A percentile compares a stretch with the other conserved stretches of the same genome.
phyloP scores from a whole-genome alignment of 2,329 filamentous ascomycete species.

The Pseudogymnoascus verrucosus region DNA sequence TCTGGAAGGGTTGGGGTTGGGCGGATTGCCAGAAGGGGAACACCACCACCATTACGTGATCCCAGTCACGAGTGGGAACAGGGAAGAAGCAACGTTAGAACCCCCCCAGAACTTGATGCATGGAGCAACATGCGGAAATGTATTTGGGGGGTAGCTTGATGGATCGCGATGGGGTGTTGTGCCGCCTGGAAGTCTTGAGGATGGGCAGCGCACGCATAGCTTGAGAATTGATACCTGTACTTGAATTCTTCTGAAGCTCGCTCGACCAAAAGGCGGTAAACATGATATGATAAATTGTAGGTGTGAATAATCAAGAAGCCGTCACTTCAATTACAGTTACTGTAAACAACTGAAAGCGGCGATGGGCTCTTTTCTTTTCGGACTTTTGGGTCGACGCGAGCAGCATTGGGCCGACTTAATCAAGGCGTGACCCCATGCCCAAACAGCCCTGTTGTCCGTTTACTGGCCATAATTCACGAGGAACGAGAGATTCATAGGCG shows the following conservation, averaged over 20 bases:
- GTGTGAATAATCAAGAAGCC: background rate
- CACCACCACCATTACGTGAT: constrained; percentile 7
- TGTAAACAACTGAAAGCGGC: background rate
- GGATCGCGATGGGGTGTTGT: background rate
- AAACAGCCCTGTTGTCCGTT: background rate
- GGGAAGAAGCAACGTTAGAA: constrained; percentile 4
- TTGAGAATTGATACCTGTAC: background rate
- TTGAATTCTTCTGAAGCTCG: background rate
- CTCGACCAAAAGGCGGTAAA: background rate
- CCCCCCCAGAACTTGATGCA: background rate
- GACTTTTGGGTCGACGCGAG: constrained; percentile 1
- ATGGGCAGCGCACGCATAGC: background rate
- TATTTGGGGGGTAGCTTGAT: background rate
- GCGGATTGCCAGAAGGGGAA: constrained; percentile 6
- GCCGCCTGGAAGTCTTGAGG: background rate
- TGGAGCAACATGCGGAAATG: background rate
- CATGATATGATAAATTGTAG: background rate
- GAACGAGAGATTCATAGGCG: constrained; percentile 7
- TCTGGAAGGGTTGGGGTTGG: background rate
- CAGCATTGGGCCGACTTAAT: constrained; percentile 6
- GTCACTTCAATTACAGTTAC: background rate
- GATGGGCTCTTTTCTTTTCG: constrained; percentile 2
- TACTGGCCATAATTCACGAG: background rate
- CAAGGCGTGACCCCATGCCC: constrained; percentile 6
- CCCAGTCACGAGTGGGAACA: constrained; percentile 6